phyloP scores from a whole-genome alignment of 441 rosid genomes.

The Flueggea neowawraea region DNA sequence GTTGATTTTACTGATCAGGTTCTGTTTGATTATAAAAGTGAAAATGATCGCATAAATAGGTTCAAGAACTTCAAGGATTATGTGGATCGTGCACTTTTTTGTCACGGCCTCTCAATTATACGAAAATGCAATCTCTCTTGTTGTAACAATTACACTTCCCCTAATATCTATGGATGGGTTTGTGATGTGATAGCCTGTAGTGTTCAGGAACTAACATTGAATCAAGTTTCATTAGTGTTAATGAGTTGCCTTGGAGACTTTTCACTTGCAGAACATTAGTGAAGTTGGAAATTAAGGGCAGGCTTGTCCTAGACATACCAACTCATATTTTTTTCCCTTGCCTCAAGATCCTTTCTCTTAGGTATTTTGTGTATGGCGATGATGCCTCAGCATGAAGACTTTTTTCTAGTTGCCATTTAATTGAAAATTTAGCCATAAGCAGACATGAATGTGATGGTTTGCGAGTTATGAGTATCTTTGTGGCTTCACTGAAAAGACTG shows the following conservation, averaged over 20 bases:
- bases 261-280: conserved; percentile 5
- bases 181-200: not conserved
- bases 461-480: not conserved
- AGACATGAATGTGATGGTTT: not conserved
- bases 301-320: not conserved
- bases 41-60: too few relatives aligned
- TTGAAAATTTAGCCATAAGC: conserved; percentile 1
- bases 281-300: not conserved
- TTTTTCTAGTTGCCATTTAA: conserved; percentile 2
- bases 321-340: not conserved
- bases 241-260: conserved; percentile 3
- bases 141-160: not conserved
- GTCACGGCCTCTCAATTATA: too few relatives aligned
- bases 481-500: not conserved
- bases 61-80: too few relatives aligned
- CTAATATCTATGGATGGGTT: conserved; percentile 5
- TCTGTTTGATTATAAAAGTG: too few relatives aligned
- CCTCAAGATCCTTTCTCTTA: not conserved
- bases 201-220: not conserved
- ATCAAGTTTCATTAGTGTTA: not conserved
- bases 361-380: not conserved
- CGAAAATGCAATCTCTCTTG: too few relatives aligned
- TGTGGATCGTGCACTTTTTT: too few relatives aligned
- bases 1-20: too few relatives aligned
- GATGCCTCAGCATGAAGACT: conserved; percentile 4